Conservation (phyloP, 2,329 filamentous ascomycete species). For the Pseudocercospora fuligena region DNA sequence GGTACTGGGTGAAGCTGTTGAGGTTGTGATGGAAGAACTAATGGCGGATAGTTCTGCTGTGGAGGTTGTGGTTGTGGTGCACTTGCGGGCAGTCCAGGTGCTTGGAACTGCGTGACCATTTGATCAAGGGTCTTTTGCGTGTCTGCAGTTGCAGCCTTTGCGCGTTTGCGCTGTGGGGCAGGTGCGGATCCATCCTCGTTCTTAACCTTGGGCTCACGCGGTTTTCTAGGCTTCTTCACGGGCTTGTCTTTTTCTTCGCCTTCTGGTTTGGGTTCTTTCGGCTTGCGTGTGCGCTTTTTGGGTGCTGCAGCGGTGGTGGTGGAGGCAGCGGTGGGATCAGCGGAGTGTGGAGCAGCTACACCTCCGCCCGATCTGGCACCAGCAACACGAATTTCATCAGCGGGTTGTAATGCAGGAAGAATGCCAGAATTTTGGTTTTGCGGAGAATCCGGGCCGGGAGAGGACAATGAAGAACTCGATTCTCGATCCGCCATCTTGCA, state of each 20-base stretch:
- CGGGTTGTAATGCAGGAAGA: not conserved
- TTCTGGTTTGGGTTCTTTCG: slow-evolving; percentile 40
- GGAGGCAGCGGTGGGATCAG: slow-evolving; percentile 32
- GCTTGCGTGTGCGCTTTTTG: slow-evolving; percentile 49
- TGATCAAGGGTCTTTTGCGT: slow-evolving; percentile 48
- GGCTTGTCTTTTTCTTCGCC: slow-evolving; percentile 47
- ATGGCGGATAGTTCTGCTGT: slow-evolving; percentile 19
- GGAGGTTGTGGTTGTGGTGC: slow-evolving; percentile 21
- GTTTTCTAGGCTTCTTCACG: slow-evolving; percentile 51
- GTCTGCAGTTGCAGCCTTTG: slow-evolving; percentile 45
- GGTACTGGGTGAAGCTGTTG: slow-evolving; percentile 31
- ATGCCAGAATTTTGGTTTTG: slow-evolving; percentile 20
- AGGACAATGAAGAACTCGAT: slow-evolving; percentile 7
- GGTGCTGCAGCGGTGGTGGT: slow-evolving; percentile 44
- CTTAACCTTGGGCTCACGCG: slow-evolving; percentile 54
- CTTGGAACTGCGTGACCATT: slow-evolving; percentile 41
- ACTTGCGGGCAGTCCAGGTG: slow-evolving; percentile 28
- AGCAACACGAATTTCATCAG: slow-evolving; percentile 12
- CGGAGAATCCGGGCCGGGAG: slow-evolving; percentile 26
- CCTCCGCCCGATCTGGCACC: slow-evolving; percentile 39
- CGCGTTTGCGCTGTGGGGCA: slow-evolving; percentile 56
- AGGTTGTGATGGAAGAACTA: slow-evolving; percentile 35
- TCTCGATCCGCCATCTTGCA: slow-evolving; percentile 7
- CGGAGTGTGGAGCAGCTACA: slow-evolving; percentile 33
- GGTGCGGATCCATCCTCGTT: slow-evolving; percentile 39